Percentiles rank a stretch among this genome's conserved stretches.
Conservation (phyloP, 228 moss, liverwort and hornwort genomes). For the Sphagnum fallax region DNA sequence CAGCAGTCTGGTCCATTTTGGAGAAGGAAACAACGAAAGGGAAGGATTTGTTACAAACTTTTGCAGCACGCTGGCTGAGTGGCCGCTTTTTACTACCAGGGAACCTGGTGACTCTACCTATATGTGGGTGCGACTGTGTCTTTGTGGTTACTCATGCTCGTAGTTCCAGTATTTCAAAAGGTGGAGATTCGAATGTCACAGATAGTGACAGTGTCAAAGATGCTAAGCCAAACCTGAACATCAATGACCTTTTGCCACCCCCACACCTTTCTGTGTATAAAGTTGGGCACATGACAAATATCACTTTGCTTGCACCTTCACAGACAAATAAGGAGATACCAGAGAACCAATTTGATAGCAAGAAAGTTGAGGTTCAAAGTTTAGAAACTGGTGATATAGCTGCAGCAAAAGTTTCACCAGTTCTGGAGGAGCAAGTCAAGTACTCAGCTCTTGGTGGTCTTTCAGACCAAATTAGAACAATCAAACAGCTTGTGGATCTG, state of each 20-base stretch:
- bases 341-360: constrained; percentile 5
- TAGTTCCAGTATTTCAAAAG: background rate
- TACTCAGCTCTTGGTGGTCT: constrained; percentile 82
- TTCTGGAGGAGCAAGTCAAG: constrained; percentile 35
- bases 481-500: constrained; percentile 77
- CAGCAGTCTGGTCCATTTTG: constrained; percentile 58
- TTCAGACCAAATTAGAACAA: constrained; percentile 63
- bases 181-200: constrained; percentile 3
- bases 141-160: constrained; percentile 45
- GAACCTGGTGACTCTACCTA: constrained; percentile 57
- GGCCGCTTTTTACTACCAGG: constrained; percentile 79
- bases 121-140: constrained; percentile 82
- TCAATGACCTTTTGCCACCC: constrained; percentile 15
- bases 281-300: constrained; percentile 56
- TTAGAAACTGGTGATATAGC: constrained; percentile 15
- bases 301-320: constrained; percentile 52
- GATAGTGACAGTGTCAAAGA: constrained; percentile 6
- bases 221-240: constrained; percentile 7
- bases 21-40: constrained; percentile 57
- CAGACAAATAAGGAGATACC: constrained; percentile 14
- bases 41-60: constrained; percentile 52
- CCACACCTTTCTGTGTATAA: constrained; percentile 40
- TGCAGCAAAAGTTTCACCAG: constrained; percentile 17
- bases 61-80: constrained; percentile 71
- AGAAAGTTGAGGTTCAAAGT: constrained; percentile 11